A percentile compares a stretch with the other conserved stretches of the same genome.
phyloP scores from a whole-genome alignment of 2,329 filamentous ascomycete genomes.

The Neonectria ditissima region DNA sequence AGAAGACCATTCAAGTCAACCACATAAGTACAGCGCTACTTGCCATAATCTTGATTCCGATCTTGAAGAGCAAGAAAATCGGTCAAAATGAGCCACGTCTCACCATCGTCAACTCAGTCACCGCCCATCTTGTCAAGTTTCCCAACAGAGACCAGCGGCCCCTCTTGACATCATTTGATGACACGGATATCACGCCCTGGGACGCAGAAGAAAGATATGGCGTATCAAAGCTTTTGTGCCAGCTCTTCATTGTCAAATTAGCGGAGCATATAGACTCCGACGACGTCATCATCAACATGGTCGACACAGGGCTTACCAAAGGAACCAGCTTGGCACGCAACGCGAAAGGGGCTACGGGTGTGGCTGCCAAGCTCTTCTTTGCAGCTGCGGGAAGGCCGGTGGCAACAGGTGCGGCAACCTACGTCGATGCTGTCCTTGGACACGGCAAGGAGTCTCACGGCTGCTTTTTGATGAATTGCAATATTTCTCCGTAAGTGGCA shows the following conservation, averaged over 20 bases:
- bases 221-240: conserved; percentile 47
- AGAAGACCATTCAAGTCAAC: conserved; percentile 49
- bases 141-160: conserved; percentile 40
- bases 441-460: conserved; percentile 64
- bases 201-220: conserved; percentile 43
- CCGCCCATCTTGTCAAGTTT: conserved; percentile 44
- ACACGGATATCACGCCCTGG: conserved; percentile 37
- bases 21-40: conserved; percentile 47
- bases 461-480: conserved; percentile 62
- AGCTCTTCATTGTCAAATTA: conserved; percentile 54
- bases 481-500: conserved; percentile 39
- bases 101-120: conserved; percentile 48
- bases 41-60: conserved; percentile 44
- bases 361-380: conserved; percentile 18
- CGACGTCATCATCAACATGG: conserved; percentile 52
- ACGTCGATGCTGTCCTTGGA: conserved; percentile 58
- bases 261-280: conserved; percentile 49
- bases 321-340: conserved; percentile 41
- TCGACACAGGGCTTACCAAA: conserved; percentile 49
- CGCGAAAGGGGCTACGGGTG: conserved; percentile 13
- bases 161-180: conserved; percentile 46
- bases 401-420: conserved; percentile 58
- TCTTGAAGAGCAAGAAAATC: conserved; percentile 28
- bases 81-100: conserved; percentile 33
- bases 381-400: conserved; percentile 46